Conservation (phyloP, 1,139 yeast species). For the Saccharomycopsis hybrid region DNA sequence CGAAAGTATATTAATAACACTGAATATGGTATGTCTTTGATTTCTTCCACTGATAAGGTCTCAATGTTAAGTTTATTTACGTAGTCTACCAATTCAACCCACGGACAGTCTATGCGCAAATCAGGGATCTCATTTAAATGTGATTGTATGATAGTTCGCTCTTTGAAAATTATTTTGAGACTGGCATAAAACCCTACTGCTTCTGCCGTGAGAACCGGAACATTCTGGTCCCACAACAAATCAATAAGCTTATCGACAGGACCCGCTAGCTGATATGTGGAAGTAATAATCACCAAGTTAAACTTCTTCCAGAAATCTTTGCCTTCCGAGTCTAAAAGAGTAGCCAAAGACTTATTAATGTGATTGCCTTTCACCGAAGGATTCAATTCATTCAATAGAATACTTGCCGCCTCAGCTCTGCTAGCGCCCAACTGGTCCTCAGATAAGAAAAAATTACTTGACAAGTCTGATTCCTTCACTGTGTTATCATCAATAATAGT, state of each 20-base stretch:
- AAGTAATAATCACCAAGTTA: conserved; percentile 45
- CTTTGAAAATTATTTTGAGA: conserved; percentile 45
- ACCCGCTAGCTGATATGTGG: conserved; percentile 22
- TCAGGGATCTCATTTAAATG: conserved; percentile 66
- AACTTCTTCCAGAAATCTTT: conserved; percentile 44
- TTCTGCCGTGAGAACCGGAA: conserved; percentile 50
- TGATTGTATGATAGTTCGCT: conserved; percentile 64
- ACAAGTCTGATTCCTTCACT: conserved; percentile 41
- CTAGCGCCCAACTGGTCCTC: conserved; percentile 40
- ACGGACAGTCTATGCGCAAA: conserved; percentile 64
- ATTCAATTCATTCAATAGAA: conserved; percentile 50
- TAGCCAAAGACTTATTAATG: conserved; percentile 27
- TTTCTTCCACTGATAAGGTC: conserved; percentile 41
- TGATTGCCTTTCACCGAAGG: conserved; percentile 45
- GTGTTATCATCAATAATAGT: conserved; percentile 46
- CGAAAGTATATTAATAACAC: conserved; percentile 27
- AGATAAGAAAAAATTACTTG: conserved; percentile 58
- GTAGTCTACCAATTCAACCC: conserved; percentile 60
- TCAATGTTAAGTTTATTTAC: conserved; percentile 47
- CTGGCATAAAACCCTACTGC: conserved; percentile 65
- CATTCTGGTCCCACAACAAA: conserved; percentile 26
- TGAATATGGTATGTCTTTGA: conserved; percentile 70
- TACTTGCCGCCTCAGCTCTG: conserved; percentile 35
- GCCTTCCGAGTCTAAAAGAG: conserved; percentile 19
- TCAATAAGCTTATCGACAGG: conserved; percentile 34